Conservation (phyloP, 805 yeast species). For the Candida maris region DNA sequence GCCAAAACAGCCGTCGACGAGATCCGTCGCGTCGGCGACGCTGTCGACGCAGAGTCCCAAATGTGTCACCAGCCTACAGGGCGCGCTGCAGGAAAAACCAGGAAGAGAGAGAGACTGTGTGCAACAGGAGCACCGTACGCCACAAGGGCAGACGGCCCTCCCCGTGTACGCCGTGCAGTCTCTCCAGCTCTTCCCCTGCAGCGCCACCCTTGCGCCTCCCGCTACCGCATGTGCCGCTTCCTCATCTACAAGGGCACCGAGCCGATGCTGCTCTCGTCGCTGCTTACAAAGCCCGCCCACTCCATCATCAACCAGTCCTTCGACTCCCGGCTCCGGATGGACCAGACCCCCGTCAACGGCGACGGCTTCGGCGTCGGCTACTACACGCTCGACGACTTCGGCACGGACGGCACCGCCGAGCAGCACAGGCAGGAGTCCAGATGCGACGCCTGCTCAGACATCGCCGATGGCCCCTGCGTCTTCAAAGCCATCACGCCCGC, state of each 20-base stretch:
- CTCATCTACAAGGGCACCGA: constrained; percentile 89
- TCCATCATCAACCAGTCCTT: constrained; percentile 95
- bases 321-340: constrained; percentile 83
- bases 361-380: constrained; percentile 99
- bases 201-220: too few relatives aligned
- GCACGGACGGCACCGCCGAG: constrained; percentile 7
- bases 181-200: too few relatives aligned
- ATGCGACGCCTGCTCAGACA: too few relatives aligned
- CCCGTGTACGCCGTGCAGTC: too few relatives aligned
- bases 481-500: constrained; percentile 97
- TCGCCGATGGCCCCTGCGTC: constrained; percentile 72
- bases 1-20: too few relatives aligned
- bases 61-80: too few relatives aligned
- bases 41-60: too few relatives aligned
- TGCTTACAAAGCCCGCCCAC: constrained; percentile 92
- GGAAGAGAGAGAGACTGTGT: too few relatives aligned
- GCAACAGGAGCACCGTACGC: too few relatives aligned
- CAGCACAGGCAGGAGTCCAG: background rate
- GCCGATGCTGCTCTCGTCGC: constrained; percentile 78
- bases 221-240: constrained; percentile 89
- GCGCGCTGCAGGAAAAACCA: too few relatives aligned
- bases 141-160: too few relatives aligned
- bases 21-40: too few relatives aligned
- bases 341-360: constrained; percentile 91
- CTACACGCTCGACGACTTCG: constrained; percentile 58